Evolutionary conservation across 1,139 yeast genomes (phyloP), one percentile per base, ranked within the genome.

Genomic region (Suhomyces coccinellae): DNA sequence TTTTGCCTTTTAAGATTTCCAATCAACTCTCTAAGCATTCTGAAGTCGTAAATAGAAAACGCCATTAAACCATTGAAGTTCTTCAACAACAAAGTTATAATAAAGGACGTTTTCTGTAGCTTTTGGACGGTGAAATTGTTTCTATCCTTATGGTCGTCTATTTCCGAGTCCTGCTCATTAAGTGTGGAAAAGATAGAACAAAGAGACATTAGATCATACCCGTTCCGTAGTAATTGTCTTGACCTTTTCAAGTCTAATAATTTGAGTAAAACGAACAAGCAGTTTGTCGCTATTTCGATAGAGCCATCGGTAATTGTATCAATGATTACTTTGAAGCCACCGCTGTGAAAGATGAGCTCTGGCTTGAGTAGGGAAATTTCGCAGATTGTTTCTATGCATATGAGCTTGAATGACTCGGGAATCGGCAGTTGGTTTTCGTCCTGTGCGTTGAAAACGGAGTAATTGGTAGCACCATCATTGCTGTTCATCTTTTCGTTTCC

Each of bases 11-110:
- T 71, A 44, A 91, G 66, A 58, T 91, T 85, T 33, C 75, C 69
- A 2, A 91, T 67, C 31, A 93, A 67, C 45, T 82, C 81, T 36
- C 67, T 69, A 15, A 93, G 56, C 27, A 85, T 77, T 43, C 72
- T 72, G 54, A 82, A 85, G 47, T 80, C 65, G 52, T 83, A 72
- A 45, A 79, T 73, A 0, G 88, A 76, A 54, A 85, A 79, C 8
- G 86, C 79, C 52, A 86, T 75, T 11, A 90, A 60, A 0, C 99
- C 99, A 15, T 87, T 76, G 82, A 95, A 86, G 38, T 82, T 77
- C 50, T 87, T 85, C 41, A 93, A 65, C 26, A 88, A 65, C 3
- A 78, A 63, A 0, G 87, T 69, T 3, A 91, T 63, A 11, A 88
- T 71, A 38, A 79, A 74, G 0, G 93, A 80, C n/a, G 82, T 69